Base-by-base conservation (phyloP, 2,329 filamentous ascomycete species). In the Septoria linicola region DNA sequence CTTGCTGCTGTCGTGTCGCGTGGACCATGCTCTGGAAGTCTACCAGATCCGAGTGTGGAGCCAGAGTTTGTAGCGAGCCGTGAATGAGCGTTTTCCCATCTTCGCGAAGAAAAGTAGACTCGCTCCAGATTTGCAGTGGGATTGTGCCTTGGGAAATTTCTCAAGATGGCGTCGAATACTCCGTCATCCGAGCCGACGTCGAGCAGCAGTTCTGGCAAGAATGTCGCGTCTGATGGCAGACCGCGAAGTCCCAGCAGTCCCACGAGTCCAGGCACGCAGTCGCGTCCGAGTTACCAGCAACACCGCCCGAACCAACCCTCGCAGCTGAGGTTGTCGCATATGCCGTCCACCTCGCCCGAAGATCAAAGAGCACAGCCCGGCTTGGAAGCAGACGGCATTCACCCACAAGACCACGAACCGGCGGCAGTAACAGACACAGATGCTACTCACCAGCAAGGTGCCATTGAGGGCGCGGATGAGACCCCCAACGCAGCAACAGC, bases 281-380 rank as follows among this genome's bases (percentile, higher is more conserved):
- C 49, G 23, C 51, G 54, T 14, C 35, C 37, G 8, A 43, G 52
- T 23, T 49, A 50, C 20, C 53, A 57, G 41, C 60, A 63, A 49
- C 63, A 68, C 47, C 56, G 54, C 13, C 65, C 65, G n/a, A 41
- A 55, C 16, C 54, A 65, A 14, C 64, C 65, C 4, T 68, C 65
- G 19, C 56, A 58, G 13, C 65, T 76, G 41, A 63, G 74, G n/a
- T 65, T 73, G 42, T 66, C 70, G 10, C 66, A 74, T 55, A 69
- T 70, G 43, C 73, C 73, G 46, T 70, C 73, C n/a, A 63, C 63
- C 17, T 73, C 72, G 31, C 73, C 73, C 21, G 72, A 75, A 44
- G 68, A 72, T 20, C 62, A 57, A 11, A 70, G 69, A 14, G 34
- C 55, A 44, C 60, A 50, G 20, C 64, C 59, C 49, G 43, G 55